Base-by-base conservation (phyloP, 2,329 filamentous ascomycete genomes). In the Trichoderma atrobrunneum region DNA sequence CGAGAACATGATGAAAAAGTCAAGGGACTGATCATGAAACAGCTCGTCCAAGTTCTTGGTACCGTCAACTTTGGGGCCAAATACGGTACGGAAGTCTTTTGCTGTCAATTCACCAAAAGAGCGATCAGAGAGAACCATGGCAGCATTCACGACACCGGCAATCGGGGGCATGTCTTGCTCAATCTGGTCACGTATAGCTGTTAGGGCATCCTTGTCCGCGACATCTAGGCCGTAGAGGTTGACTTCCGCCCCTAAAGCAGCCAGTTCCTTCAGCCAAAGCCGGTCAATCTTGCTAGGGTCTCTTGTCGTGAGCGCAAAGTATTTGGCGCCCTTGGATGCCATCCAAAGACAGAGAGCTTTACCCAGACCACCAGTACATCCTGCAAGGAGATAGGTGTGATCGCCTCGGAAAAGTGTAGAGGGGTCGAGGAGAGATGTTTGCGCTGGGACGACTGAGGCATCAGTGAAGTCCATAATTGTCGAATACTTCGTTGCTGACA, bases 311-410 rank as follows among this genome's bases (percentile, higher is more conserved):
- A 87, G 43, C 0, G 78, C 81, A 1, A 85, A 61, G 34, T 81
- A 72, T 16, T 78, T 74, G 0, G 83, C 84, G 0, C 83, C 84
- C 10, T 77, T 77, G 0, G 57, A 61, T 2, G 80, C 77, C 83
- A 84, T 84, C 81, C 79, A 85, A 32, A 78, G 62, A 51, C 78
- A 80, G 0, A 85, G 75, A 0, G 84, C 81, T 12, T 77, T 77
- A 1, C 83, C 84, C 1, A 84, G 48, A 1, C 76, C 74, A 0
- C 81, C 78, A 1, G 78, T 77, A 6, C 82, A 72, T 1, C 80
- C 80, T 16, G 80, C 74, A 6, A 83, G 74, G 16, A 78, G 72
- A 71, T 84, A 82, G 0, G 81, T 81, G 59, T 76, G 76, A 57
- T 62, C 34, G n/a, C 5, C 16, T 21, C 32, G 34, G 60, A 62